Percentiles rank a stretch among this genome's conserved stretches.
Conservation (phyloP, 179 eudicot genomes). For the Pouteria campechiana region DNA sequence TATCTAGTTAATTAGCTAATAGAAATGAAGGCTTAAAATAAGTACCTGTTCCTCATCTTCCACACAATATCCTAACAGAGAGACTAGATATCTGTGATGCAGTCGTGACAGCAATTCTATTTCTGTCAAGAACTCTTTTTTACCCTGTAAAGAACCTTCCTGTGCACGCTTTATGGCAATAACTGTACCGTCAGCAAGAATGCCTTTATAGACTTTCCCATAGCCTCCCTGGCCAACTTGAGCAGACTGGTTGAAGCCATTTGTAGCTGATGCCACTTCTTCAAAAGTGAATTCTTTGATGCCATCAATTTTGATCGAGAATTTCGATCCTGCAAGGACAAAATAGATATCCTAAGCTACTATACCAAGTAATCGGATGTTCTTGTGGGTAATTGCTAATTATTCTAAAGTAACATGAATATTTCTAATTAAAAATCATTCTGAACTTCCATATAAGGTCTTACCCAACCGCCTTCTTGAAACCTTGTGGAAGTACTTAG, state of each 20-base stretch:
- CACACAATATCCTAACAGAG: conserved; percentile 66
- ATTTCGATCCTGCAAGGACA: conserved; percentile 40
- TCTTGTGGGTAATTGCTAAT: too few species aligned
- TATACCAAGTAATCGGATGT: too few species aligned
- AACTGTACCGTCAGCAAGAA: conserved; percentile 31
- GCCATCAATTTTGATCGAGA: conserved; percentile 52
- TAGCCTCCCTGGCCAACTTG: conserved; percentile 84
- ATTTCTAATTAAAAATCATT: too few species aligned
- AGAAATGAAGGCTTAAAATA: too few species aligned
- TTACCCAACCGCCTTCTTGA: not conserved
- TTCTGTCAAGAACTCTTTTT: conserved; percentile 65
- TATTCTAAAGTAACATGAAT: too few species aligned
- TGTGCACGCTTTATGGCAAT: conserved; percentile 73
- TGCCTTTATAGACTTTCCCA: conserved; percentile 63
- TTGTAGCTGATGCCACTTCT: conserved; percentile 53
- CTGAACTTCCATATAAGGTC: too few species aligned
- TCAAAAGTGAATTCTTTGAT: conserved; percentile 52
- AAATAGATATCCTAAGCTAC: too few species aligned
- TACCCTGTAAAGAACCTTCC: conserved; percentile 74
- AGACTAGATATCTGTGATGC: conserved; percentile 66
- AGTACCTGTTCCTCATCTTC: conserved; percentile 62
- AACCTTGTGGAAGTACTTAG: not conserved
- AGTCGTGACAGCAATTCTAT: conserved; percentile 61
- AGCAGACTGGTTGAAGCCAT: conserved; percentile 25
- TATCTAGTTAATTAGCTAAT: too few species aligned